These are phyloP conservation scores for Solanum piurae DNA, from an alignment of 257 asterid genomes.

Conservation along the genomic window DNA sequence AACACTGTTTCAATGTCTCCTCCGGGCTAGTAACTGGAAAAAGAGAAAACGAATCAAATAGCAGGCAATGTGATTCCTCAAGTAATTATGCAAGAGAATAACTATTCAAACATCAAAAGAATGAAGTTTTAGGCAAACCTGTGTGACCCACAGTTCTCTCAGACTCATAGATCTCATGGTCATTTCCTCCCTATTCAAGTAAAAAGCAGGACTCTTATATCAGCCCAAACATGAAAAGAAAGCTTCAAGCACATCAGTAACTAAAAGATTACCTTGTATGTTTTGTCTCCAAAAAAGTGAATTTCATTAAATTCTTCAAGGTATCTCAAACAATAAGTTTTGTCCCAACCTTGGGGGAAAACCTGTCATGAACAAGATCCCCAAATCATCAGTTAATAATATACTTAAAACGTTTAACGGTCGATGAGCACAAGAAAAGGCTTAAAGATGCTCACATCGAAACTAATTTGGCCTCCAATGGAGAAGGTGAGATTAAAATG, in stretches of 20 bases:
- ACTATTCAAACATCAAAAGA: not conserved
- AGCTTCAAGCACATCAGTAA: not conserved
- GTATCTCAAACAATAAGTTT: constrained; percentile 88
- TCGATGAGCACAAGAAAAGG: not conserved
- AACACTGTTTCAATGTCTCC: constrained; percentile 57
- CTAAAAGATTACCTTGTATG: constrained; percentile 58
- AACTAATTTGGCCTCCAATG: constrained; percentile 96
- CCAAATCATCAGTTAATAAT: not conserved
- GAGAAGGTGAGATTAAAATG: constrained; percentile 73
- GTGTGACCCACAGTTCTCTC: constrained; percentile 88
- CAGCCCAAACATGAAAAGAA: not conserved
- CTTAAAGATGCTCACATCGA: constrained; percentile 52
- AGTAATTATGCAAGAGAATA: not conserved
- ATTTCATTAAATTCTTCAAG: constrained; percentile 75
- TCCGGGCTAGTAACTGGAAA: constrained; percentile 73
- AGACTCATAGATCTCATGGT: constrained; percentile 78
- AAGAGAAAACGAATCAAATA: not conserved
- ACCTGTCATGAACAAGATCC: constrained; percentile 32
- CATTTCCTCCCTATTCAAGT: constrained; percentile 78
- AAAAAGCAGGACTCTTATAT: not conserved
- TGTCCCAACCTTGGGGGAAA: constrained; percentile 97
- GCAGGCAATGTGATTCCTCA: not conserved
- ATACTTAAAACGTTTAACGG: not conserved
- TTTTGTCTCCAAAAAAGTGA: constrained; percentile 96
- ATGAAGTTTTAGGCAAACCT: constrained; percentile 33